Base-by-base conservation (phyloP, 208 protist species). In the Acanthamoeba culbertsoni region DNA sequence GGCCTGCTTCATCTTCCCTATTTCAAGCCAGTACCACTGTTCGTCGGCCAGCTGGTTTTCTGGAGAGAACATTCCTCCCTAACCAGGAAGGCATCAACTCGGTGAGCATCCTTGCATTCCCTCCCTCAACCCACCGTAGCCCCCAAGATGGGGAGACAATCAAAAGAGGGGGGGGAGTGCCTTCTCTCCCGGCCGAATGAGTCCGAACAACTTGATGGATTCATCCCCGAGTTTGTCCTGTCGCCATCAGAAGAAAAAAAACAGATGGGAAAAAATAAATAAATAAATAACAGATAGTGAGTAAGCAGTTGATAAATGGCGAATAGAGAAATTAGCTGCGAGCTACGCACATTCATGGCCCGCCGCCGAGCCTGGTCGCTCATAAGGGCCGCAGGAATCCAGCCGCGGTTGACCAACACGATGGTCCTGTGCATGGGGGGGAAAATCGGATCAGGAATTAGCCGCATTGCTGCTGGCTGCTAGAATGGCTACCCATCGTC, bases 1-100 rank as follows among this genome's bases (percentile, higher is more conserved):
- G 3, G 46, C 48, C 77, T 86, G 42, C 14, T 31, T 26, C 77
- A 86, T 2, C 26, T 86, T 86, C 31, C 59, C 77, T 3, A 86
- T 26, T 33, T 86, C 46, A 23, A 86, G 59, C 77, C 77, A 86
- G 77, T 62, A 86, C 77, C 77, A 86, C 42, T 62, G 77, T 31
- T 59, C 77, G 20, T 59, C 46, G 2, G 42, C 46, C 40, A 59
- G 46, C 48, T 86, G 18, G 77, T 86, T 86, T 31, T 86, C 77
- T 42, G 77, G 77, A 20, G 48, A 53, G 26, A 86, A 86, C 46
- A 33, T 59, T 4, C 48, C 48, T 3, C 65, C 65, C 65, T 77
- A 28, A 59, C 51, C 51, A 59, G 16, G 51, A n/a, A n/a, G n/a
- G n/a, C n/a, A n/a, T 31, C 8, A 18, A 8, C 48, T 18, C 48